These are phyloP conservation scores for Trypanosoma cruzi DNA, from an alignment of 208 protist genomes.

Conservation along the genomic window DNA sequence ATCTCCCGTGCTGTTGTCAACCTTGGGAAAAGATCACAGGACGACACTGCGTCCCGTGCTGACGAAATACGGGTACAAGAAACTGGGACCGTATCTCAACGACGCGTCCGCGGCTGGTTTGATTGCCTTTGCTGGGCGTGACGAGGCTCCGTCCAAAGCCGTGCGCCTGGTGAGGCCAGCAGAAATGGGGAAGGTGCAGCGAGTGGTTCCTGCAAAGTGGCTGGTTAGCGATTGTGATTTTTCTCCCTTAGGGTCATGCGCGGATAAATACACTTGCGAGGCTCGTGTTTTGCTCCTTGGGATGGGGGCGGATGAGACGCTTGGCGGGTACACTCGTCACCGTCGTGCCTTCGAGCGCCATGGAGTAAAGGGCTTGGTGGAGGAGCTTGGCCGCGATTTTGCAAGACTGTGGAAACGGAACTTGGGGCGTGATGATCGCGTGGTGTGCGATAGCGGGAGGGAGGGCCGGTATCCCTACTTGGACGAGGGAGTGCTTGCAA, in stretches of 20 bases:
- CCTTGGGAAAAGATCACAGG: constrained; percentile 86
- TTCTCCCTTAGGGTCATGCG: constrained; percentile 38
- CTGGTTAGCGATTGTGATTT: constrained; percentile 21
- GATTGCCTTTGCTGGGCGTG: constrained; percentile 49
- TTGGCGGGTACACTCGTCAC: constrained; percentile 96
- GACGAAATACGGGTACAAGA: constrained; percentile 69
- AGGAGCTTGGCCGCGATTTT: constrained; percentile 92
- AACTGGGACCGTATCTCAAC: constrained; percentile 81
- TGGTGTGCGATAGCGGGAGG: constrained; percentile 91
- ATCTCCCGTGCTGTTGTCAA: constrained; percentile 78
- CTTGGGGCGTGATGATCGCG: constrained; percentile 95
- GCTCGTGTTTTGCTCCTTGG: constrained; percentile 93
- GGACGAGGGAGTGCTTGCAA: constrained; percentile 90
- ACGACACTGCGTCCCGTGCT: constrained; percentile 59
- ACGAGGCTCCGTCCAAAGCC: constrained; percentile 70
- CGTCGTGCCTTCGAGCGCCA: constrained; percentile 77
- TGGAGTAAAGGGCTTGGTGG: constrained; percentile 53
- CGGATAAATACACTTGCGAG: constrained; percentile 42
- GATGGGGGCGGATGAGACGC: constrained; percentile 96
- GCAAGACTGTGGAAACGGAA: constrained; percentile 94
- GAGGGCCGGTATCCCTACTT: constrained; percentile 95
- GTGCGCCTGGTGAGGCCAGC: constrained; percentile 53
- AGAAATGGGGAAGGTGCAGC: constrained; percentile 57
- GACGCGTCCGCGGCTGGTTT: constrained; percentile 66
- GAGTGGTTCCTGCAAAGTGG: constrained; percentile 57